Conservation (phyloP, 352 stramenopile genomes). For the Globisporangium nagaii region DNA sequence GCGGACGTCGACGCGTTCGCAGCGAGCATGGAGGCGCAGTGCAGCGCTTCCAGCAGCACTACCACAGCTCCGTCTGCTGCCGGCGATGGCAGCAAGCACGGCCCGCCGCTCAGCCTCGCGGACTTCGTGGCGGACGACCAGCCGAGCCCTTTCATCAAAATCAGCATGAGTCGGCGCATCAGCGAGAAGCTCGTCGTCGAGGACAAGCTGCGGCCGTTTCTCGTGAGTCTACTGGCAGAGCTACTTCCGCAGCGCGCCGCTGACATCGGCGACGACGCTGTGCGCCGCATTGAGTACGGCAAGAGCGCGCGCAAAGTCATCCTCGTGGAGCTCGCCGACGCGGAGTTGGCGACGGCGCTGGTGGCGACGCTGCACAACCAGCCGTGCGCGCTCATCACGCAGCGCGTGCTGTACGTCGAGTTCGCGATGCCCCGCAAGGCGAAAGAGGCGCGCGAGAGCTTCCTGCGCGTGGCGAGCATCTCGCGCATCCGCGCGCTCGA, state of each 20-base stretch:
- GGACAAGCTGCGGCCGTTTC: constrained; percentile 41
- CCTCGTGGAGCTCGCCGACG: constrained; percentile 29
- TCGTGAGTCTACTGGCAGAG: constrained; percentile 12
- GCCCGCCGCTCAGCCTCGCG: constrained; percentile 11
- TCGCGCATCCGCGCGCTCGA: constrained; percentile 33
- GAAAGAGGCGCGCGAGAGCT: constrained; percentile 56
- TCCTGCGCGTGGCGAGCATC: constrained; percentile 52
- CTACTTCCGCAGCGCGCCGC: not conserved
- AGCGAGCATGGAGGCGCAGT: not conserved
- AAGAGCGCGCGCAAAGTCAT: constrained; percentile 46
- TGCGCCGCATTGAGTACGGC: constrained; percentile 52
- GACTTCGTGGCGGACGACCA: constrained; percentile 50
- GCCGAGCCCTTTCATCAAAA: constrained; percentile 53
- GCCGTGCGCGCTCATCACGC: constrained; percentile 43
- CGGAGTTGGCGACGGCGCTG: constrained; percentile 14
- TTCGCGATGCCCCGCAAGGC: constrained; percentile 61
- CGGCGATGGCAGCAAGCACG: not conserved
- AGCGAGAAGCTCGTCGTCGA: constrained; percentile 42
- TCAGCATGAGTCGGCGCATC: constrained; percentile 71
- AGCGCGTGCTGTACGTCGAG: constrained; percentile 69
- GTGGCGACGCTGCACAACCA: constrained; percentile 50
- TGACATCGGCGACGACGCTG: constrained; percentile 6
- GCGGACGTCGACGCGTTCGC: constrained; percentile 1
- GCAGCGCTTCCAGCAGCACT: not conserved
- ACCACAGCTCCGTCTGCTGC: not conserved